A percentile compares a stretch with the other conserved stretches of the same genome.
These are phyloP conservation scores for Triticum turgidum DNA, from an alignment of 176 grass and related monocot genomes.

Conservation along the genomic window DNA sequence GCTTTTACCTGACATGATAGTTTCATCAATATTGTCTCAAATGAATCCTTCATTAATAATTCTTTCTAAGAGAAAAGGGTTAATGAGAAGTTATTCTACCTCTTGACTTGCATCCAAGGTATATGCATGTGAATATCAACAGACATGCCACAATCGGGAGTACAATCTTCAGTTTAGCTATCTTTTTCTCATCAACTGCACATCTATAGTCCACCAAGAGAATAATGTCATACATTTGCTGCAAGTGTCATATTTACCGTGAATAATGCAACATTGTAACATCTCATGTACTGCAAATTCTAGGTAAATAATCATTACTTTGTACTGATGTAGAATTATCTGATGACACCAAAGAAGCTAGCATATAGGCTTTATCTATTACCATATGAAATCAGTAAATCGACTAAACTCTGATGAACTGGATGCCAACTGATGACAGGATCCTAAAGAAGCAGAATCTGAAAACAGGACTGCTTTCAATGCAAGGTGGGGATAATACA, in stretches of 20 bases:
- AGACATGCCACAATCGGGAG: constrained; percentile 10
- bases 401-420: too few relatives aligned
- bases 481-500: too few relatives aligned
- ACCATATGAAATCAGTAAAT: too few relatives aligned
- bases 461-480: too few relatives aligned
- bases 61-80: not conserved
- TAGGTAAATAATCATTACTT: not conserved
- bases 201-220: not conserved
- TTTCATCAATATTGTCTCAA: not conserved
- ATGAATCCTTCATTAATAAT: not conserved
- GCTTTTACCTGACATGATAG: constrained; percentile 1
- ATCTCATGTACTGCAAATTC: not conserved
- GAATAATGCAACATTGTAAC: not conserved
- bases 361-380: not conserved
- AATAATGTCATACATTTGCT: not conserved
- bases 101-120: constrained; percentile 26
- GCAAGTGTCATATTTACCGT: not conserved
- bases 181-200: constrained; percentile 4
- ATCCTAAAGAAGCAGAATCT: too few relatives aligned
- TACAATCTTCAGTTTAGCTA: constrained; percentile 18
- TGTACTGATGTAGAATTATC: not conserved
- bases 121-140: constrained; percentile 6
- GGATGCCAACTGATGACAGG: too few relatives aligned
- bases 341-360: not conserved
- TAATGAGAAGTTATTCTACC: constrained; percentile 7